Percentiles rank a stretch among this genome's conserved stretches.
phyloP scores from a whole-genome alignment of 1,284 basidiomycete species.

The Caloboletus inedulis region DNA sequence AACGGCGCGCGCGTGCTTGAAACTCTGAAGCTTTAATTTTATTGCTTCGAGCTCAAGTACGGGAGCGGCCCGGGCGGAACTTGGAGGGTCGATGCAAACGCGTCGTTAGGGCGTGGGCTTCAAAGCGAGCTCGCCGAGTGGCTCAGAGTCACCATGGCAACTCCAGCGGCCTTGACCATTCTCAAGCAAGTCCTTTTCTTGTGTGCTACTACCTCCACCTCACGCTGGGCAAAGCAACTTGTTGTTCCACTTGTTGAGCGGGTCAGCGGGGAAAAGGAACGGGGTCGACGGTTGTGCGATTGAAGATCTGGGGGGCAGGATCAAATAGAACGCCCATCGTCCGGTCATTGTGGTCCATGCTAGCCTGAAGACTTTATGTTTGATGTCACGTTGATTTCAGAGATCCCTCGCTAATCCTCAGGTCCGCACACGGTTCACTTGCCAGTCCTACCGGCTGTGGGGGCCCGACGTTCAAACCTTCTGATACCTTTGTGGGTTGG shows the following conservation, averaged over 20 bases:
- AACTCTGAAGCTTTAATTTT: neutral
- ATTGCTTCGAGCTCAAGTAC: neutral
- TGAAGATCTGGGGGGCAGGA: neutral
- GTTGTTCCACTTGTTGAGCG: neutral
- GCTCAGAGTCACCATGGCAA: neutral
- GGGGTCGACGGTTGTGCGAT: neutral
- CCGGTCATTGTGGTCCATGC: neutral
- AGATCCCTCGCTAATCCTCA: neutral
- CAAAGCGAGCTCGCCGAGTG: neutral
- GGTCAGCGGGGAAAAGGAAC: neutral
- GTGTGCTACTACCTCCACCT: neutral
- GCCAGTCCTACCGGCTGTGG: neutral
- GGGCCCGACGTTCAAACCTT: neutral
- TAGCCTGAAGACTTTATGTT: neutral
- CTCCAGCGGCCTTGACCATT: neutral
- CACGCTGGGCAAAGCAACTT: neutral
- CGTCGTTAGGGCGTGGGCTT: neutral
- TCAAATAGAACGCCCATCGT: neutral
- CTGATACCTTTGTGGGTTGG: neutral
- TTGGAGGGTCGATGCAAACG: neutral
- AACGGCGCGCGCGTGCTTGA: neutral
- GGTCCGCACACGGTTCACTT: neutral
- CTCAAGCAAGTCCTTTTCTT: neutral
- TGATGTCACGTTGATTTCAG: too few species aligned
- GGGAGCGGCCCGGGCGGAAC: neutral